Conservation (phyloP, 768 basidiomycete species). For the Fistulinella prunicolor region DNA sequence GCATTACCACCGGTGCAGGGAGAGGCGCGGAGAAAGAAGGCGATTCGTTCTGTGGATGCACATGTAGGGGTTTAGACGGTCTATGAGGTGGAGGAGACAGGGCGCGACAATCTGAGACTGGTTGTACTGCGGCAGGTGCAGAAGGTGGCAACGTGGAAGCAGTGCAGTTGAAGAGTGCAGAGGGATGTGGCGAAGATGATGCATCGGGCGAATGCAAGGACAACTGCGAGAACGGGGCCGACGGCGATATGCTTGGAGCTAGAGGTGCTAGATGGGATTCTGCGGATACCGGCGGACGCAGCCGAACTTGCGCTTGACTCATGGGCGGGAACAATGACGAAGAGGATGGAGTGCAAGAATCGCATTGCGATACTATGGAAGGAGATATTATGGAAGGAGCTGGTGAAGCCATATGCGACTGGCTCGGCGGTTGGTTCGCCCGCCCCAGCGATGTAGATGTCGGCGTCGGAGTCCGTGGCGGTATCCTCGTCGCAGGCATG, state of each 20-base stretch:
- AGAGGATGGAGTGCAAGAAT: background rate
- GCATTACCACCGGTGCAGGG: constrained; percentile 8
- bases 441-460: constrained; percentile 1
- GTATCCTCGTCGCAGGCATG: constrained; percentile 11
- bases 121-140: background rate
- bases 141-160: constrained; percentile 1
- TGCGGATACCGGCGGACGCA: too few relatives aligned
- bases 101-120: constrained; percentile 1
- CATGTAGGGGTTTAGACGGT: constrained; percentile 29
- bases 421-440: constrained; percentile 7
- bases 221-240: constrained; percentile 50
- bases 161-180: constrained; percentile 9
- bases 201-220: constrained; percentile 42
- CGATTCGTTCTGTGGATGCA: constrained; percentile 23
- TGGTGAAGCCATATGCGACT: background rate
- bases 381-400: background rate
- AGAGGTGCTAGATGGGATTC: background rate
- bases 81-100: constrained; percentile 13
- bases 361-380: background rate
- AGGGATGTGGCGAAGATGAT: constrained; percentile 7
- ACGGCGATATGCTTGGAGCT: constrained; percentile 37
- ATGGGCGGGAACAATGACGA: background rate
- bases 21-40: constrained; percentile 2
- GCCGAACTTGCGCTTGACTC: background rate
- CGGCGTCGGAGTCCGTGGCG: constrained; percentile 6